Evolutionary conservation across 2,329 filamentous ascomycete genomes (phyloP), one percentile per base, ranked within the genome.

Genomic region (Phaeoacremonium minimum): DNA sequence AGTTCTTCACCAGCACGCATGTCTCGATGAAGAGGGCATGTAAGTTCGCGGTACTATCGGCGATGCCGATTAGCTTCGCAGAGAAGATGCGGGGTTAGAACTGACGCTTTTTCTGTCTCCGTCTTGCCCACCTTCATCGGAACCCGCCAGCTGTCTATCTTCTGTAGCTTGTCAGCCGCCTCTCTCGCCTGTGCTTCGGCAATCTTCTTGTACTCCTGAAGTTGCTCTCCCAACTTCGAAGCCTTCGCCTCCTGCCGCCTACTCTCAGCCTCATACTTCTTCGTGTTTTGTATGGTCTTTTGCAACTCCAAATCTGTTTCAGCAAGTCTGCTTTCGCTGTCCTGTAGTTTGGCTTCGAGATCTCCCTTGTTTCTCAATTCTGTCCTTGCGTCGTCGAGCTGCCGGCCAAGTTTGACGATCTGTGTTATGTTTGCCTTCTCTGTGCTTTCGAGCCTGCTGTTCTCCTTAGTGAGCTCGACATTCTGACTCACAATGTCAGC

Each of bases 1-100:
- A 53, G 11, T 38, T 38, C 30, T 57, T 53, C 37, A 58, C 55
- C 0, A 60, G 47, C 15, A 49, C 45, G 17, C 56, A 52, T 28
- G 57, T 49, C 18, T 45, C 47, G 18, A 54, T 55, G 55, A 56
- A 60, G 44, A 60, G 57, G 16, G 48, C 56, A 43, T 60, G 55
- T 18, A 60, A 49, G 17, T 55, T 50, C 5, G 46, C 46, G 33
- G 58, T 53, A 35, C 52, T 56, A 18, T 26, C n/a, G 8, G 20
- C 20, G 20, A n/a, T n/a, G 8, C 8, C 20, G 8, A 26, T 26
- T 26, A 26, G 20, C 20, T 26, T 11, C 14, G 32, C 14, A 6
- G 18, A 4, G 16, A 30, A 9, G 28, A 6, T 12, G n/a, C n/a
- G 2, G 8, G 12, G 8, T 6, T 29, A 16, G n/a, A 7, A 15